A percentile compares a stretch with the other conserved stretches of the same genome.
phyloP scores from a whole-genome alignment of 352 stramenopile genomes.

The Phytopythium boreale region DNA sequence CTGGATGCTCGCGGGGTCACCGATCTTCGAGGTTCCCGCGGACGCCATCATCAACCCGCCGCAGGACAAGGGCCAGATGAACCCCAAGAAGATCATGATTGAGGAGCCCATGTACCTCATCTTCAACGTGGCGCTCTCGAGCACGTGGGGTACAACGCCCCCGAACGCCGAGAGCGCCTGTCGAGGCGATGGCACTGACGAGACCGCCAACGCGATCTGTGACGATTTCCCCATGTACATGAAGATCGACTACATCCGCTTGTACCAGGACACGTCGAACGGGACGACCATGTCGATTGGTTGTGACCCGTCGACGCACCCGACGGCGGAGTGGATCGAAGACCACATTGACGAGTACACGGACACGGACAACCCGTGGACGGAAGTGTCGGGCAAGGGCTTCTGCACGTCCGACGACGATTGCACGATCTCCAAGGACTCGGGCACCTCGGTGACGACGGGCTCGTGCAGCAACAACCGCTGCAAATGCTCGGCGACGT shows the following conservation, averaged over 20 bases:
- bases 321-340: constrained; percentile 59
- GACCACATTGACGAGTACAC: constrained; percentile 54
- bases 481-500: constrained; percentile 23
- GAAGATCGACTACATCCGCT: constrained; percentile 72
- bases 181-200: constrained; percentile 24
- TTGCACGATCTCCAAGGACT: constrained; percentile 36
- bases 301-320: constrained; percentile 47
- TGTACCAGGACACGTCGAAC: constrained; percentile 33
- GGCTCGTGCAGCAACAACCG: constrained; percentile 26
- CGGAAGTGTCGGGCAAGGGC: constrained; percentile 37
- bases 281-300: constrained; percentile 37
- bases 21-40: constrained; percentile 87
- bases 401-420: constrained; percentile 48
- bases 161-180: constrained; percentile 33
- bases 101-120: constrained; percentile 93
- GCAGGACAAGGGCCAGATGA: constrained; percentile 48
- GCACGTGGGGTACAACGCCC: constrained; percentile 63
- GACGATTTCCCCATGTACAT: constrained; percentile 63
- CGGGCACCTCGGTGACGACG: constrained; percentile 18
- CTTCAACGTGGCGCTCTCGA: constrained; percentile 89
- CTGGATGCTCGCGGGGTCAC: constrained; percentile 77
- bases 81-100: constrained; percentile 88
- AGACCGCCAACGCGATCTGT: constrained; percentile 41
- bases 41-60: constrained; percentile 44
- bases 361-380: constrained; percentile 40